Base-by-base conservation (phyloP, 805 yeast genomes). In the Candida morakotiae region DNA sequence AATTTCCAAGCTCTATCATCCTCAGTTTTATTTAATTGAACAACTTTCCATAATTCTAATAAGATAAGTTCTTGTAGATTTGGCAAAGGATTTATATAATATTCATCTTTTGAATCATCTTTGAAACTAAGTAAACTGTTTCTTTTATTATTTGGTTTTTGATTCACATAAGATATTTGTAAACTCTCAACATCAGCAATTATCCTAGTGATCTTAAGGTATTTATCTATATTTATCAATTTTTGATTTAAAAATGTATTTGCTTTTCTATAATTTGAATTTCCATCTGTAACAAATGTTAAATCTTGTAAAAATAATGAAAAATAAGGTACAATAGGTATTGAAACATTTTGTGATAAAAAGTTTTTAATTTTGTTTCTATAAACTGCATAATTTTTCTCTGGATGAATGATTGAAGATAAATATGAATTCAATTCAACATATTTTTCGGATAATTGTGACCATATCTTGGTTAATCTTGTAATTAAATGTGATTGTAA, bases 231-330 rank as follows among this genome's bases (percentile, higher is more conserved):
- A 51, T 85, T 83, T 50, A 85, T 76, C 45, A 82, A 64, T 48
- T 75, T 75, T 49, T 75, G 77, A 44, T 70, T 70, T 49, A 77
- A 62, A 49, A 76, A 75, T 5, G 65, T 73, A 43, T 78, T 75
- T 4, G 82, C 79, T 42, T 69, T 75, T 53, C 89, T 67, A 53
- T 65, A 79, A 48, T 77, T 81, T 27, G 83, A 72, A 52, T 84
- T 84, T n/a, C 93, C 91, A 47, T 85, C 94, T 35, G 79, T 73
- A n/a, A 83, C 77, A 60, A 84, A 83, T 0, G 89, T 83, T 49
- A 85, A 66, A 58, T 85, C 95, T 58, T 83, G 93, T 31, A 85
- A 62, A 55, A 82, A 84, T 37, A 85, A 60, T 31, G 83, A 80
- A 40, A 84, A 70, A 53, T 83, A 85, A 13, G 95, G 95, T 25